phyloP scores from a whole-genome alignment of 192 early-diverging fungal species.

The Gryganskiella cystojenkinii region DNA sequence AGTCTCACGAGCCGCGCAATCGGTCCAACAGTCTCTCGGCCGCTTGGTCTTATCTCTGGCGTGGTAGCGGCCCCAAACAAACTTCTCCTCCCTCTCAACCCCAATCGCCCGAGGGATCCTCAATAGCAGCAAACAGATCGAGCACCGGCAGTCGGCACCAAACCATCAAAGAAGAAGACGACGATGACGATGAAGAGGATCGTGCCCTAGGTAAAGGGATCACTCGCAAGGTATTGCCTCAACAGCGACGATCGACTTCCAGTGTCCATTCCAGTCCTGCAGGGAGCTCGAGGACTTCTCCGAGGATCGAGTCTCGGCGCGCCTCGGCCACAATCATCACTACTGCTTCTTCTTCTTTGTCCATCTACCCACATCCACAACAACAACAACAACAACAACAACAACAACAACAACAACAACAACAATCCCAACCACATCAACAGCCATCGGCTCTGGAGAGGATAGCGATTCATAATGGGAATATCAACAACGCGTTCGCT shows the following conservation, averaged over 20 bases:
- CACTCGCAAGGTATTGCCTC: slow-evolving; percentile 46
- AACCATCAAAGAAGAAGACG: slow-evolving; percentile 35
- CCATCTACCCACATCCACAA: not conserved
- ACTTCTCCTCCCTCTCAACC: slow-evolving; percentile 9
- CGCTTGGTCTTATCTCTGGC: slow-evolving; percentile 46
- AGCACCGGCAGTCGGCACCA: slow-evolving; percentile 19
- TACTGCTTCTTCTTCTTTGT: not conserved
- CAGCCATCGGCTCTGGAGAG: slow-evolving; percentile 35
- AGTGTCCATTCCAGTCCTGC: slow-evolving; percentile 39
- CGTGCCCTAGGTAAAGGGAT: slow-evolving; percentile 39
- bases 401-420: slow-evolving; percentile 15
- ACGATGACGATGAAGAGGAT: slow-evolving; percentile 45
- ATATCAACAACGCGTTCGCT: slow-evolving; percentile 38
- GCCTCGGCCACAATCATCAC: not conserved
- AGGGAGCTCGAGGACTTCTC: slow-evolving; percentile 35
- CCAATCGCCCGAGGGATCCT: not conserved
- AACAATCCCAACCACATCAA: not conserved
- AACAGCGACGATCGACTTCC: slow-evolving; percentile 39
- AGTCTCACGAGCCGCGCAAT: slow-evolving; percentile 36
- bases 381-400: not conserved
- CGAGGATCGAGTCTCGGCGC: slow-evolving; percentile 6
- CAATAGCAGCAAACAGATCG: too few species aligned
- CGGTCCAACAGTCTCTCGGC: slow-evolving; percentile 49
- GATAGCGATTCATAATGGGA: slow-evolving; percentile 48
- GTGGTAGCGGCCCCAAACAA: slow-evolving; percentile 21